A percentile compares a stretch with the other conserved stretches of the same genome.
Evolutionary conservation across 164 flowering plant genomes (phyloP).

Genomic region (Vitis rotundifolia): DNA sequence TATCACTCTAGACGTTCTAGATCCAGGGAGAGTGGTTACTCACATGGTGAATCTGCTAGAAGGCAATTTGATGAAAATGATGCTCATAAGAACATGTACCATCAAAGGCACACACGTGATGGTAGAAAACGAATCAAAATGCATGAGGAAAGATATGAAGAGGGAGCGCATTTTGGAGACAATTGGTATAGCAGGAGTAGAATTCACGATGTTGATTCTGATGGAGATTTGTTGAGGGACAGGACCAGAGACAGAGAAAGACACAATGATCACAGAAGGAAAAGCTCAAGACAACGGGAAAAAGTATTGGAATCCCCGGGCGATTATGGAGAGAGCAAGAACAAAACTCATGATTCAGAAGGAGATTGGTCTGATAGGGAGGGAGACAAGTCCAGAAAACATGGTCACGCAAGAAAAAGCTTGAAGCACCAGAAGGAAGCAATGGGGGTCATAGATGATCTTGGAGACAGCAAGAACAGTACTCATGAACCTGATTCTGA

Average conservation of each 20-base stretch:
- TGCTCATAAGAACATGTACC: not conserved
- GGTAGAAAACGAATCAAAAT: constrained; percentile 18
- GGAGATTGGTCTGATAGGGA: constrained; percentile 7
- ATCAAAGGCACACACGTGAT: constrained; percentile 12
- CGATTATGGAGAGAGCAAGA: constrained; percentile 2
- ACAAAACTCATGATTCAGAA: not conserved
- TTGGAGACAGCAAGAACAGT: not conserved
- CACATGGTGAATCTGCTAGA: constrained; percentile 21
- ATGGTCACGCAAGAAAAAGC: constrained; percentile 6
- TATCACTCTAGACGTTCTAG: constrained; percentile 40
- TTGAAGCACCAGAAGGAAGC: not conserved
- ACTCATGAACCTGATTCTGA: not conserved
- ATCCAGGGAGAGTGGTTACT: constrained; percentile 34
- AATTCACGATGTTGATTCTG: constrained; percentile 17
- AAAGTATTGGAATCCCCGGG: not conserved
- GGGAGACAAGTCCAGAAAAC: not conserved
- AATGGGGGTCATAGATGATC: constrained; percentile 1
- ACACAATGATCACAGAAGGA: constrained; percentile 4
- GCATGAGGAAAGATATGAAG: constrained; percentile 6
- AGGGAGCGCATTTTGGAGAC: constrained; percentile 10
- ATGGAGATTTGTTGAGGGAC: constrained; percentile 14
- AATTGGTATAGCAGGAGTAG: constrained; percentile 2
- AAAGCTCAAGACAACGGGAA: constrained; percentile 7
- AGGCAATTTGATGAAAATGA: constrained; percentile 21
- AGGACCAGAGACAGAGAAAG: constrained; percentile 7